Conservation (phyloP, 129 eudicot species). For the Chrysanthemum seticuspe region DNA sequence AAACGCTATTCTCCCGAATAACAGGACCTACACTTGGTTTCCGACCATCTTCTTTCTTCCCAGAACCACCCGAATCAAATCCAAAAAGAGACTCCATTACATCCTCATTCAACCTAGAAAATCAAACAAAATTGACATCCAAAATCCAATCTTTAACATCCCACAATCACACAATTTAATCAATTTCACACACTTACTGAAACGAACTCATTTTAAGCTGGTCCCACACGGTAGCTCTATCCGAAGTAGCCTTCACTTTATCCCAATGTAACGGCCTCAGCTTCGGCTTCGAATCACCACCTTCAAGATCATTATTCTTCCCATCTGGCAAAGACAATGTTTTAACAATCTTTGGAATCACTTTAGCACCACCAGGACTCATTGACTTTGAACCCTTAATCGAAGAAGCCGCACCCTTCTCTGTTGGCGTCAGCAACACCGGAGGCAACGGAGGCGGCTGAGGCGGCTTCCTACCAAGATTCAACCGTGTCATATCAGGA, state of each 20-base stretch:
- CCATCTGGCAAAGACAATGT: constrained; percentile 25
- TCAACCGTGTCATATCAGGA: constrained; percentile 64
- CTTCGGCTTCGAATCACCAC: constrained; percentile 66
- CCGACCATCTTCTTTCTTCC: constrained; percentile 50
- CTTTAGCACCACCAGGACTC: constrained; percentile 40
- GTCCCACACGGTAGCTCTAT: constrained; percentile 95
- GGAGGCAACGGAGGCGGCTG: constrained; percentile 47
- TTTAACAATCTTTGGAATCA: constrained; percentile 40
- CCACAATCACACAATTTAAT: neutral
- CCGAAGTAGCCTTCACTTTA: constrained; percentile 93
- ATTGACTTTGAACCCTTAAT: constrained; percentile 30
- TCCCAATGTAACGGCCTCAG: constrained; percentile 97
- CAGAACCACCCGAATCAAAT: constrained; percentile 51
- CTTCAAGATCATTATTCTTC: constrained; percentile 29
- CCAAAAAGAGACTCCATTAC: constrained; percentile 93
- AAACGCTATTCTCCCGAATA: constrained; percentile 67
- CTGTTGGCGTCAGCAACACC: constrained; percentile 30
- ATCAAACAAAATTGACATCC: neutral
- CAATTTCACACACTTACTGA: constrained; percentile 59
- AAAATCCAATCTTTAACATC: neutral
- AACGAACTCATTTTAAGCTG: constrained; percentile 91
- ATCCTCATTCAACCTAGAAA: constrained; percentile 80
- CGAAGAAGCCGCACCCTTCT: constrained; percentile 28
- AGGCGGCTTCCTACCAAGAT: constrained; percentile 32
- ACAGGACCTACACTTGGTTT: constrained; percentile 49